Conservation (phyloP, 1,284 basidiomycete species). For the Cutaneotrichosporon cutaneum region DNA sequence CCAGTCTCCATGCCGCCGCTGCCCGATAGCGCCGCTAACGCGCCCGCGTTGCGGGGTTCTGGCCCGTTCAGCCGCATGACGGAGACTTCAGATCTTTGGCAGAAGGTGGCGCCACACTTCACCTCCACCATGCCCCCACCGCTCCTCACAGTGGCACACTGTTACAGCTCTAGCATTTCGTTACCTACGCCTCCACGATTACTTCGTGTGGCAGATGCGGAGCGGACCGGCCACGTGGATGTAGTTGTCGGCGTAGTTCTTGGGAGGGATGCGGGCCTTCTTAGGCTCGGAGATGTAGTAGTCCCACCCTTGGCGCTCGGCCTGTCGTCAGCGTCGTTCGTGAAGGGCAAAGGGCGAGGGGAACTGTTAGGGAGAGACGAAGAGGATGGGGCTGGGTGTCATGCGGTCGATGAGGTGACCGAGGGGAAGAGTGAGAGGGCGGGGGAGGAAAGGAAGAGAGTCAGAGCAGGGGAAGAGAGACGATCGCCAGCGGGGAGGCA, state of each 20-base stretch:
- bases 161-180: slow-evolving; percentile 9
- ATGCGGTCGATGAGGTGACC: too few relatives aligned
- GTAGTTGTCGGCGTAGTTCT: slow-evolving; percentile 74
- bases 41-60: not conserved
- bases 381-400: too few relatives aligned
- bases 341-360: not conserved
- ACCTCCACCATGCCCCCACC: not conserved
- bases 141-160: not conserved
- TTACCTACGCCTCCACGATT: slow-evolving; percentile 44
- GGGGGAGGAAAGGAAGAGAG: too few relatives aligned
- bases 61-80: too few relatives aligned
- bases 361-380: not conserved
- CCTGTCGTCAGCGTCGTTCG: slow-evolving; percentile 26
- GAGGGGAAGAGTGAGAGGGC: too few relatives aligned
- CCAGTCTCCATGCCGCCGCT: too few relatives aligned
- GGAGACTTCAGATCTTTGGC: too few relatives aligned
- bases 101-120: too few relatives aligned
- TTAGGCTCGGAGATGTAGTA: slow-evolving; percentile 65
- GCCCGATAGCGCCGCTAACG: too few relatives aligned
- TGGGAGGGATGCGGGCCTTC: slow-evolving; percentile 74
- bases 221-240: slow-evolving; percentile 77
- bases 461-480: too few relatives aligned
- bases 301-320: slow-evolving; percentile 55
- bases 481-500: too few relatives aligned
- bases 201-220: slow-evolving; percentile 90